Conservation (phyloP, 169 alveolate species). For the Amoebophrya sp. region DNA sequence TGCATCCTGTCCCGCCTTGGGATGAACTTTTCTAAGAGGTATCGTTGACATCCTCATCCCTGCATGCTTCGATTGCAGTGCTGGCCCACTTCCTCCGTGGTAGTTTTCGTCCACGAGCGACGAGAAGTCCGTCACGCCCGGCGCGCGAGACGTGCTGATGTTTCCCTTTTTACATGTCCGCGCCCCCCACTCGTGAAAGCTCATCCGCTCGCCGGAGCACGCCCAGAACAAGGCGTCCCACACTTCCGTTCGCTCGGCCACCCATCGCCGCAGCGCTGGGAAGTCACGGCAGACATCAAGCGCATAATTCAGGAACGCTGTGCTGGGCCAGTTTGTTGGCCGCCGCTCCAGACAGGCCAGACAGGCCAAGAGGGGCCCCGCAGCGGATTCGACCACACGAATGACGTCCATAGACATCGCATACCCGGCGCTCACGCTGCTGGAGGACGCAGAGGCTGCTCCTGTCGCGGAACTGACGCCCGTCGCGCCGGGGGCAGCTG, state of each 20-base stretch:
- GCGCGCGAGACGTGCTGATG: slow-evolving; percentile 15
- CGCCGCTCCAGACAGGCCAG: slow-evolving; percentile 20
- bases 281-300: background rate
- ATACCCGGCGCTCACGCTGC: too few relatives aligned
- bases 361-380: slow-evolving; percentile 10
- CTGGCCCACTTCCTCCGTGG: slow-evolving; percentile 9
- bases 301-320: background rate
- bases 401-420: background rate
- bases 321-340: slow-evolving; percentile 10
- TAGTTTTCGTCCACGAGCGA: slow-evolving; percentile 5
- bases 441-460: too few relatives aligned
- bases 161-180: too few relatives aligned
- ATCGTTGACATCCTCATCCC: background rate
- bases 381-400: background rate
- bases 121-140: slow-evolving; percentile 5
- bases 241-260: slow-evolving; percentile 8
- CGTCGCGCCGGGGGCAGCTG: background rate
- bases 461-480: too few relatives aligned
- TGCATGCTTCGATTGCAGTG: slow-evolving; percentile 10
- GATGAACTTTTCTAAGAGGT: too few relatives aligned
- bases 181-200: too few relatives aligned
- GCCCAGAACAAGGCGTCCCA: slow-evolving; percentile 17
- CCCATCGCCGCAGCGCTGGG: slow-evolving; percentile 9
- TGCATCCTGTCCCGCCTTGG: too few relatives aligned
- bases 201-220: slow-evolving; percentile 10